A percentile compares a stretch with the other conserved stretches of the same genome.
Evolutionary conservation across 257 asterid genomes (phyloP).

Genomic region (Lavandula angustifolia): DNA sequence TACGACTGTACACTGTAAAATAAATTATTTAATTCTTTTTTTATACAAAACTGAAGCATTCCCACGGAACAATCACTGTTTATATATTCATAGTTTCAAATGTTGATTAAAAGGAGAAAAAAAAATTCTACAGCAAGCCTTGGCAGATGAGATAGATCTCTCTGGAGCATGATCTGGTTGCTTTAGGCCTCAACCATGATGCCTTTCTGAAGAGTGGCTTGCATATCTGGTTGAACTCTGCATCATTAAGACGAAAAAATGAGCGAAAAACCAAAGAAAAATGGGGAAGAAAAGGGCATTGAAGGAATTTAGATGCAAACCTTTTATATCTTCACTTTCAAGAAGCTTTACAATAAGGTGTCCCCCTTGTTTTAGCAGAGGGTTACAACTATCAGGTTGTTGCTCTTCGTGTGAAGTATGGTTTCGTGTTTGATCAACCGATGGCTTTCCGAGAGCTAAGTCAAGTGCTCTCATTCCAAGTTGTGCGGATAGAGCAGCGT

Average conservation of each 20-base stretch:
- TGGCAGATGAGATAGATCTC: constrained; percentile 88
- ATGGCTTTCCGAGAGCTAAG: constrained; percentile 67
- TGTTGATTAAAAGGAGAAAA: too few species aligned
- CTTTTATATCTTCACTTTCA: constrained; percentile 85
- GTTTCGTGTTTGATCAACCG: constrained; percentile 30
- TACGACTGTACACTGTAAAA: too few species aligned
- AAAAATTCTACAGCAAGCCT: constrained; percentile 35
- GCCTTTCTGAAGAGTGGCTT: constrained; percentile 70
- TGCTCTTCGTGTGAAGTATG: constrained; percentile 25
- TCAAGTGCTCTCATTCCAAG: constrained; percentile 77
- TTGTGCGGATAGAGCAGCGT: constrained; percentile 78
- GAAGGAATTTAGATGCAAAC: constrained; percentile 31
- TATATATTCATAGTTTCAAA: not conserved
- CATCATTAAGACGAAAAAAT: not conserved
- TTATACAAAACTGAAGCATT: not conserved
- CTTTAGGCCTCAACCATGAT: constrained; percentile 87
- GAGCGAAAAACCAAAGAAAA: constrained; percentile 6
- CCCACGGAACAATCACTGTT: not conserved
- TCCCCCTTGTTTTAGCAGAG: constrained; percentile 61
- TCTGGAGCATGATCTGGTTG: constrained; percentile 76
- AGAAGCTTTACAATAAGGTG: constrained; percentile 79
- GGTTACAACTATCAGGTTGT: constrained; percentile 23
- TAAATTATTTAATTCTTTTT: not conserved
- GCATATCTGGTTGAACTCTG: constrained; percentile 71
- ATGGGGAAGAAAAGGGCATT: not conserved